phyloP scores from a whole-genome alignment of 2,329 filamentous ascomycete genomes.

The Epichloe hybrida region DNA sequence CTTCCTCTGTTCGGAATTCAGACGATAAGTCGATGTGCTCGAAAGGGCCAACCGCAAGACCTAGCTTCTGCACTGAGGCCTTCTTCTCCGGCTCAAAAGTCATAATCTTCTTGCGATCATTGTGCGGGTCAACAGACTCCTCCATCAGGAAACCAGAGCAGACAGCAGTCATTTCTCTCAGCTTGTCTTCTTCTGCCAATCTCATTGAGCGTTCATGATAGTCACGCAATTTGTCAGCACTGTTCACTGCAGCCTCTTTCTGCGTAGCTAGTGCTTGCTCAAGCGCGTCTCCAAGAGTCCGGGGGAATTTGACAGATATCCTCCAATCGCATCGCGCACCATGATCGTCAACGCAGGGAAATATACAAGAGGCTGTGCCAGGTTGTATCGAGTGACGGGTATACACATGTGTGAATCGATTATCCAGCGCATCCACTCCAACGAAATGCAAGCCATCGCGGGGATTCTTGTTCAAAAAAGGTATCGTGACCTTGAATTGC shows the following conservation, averaged over 20 bases:
- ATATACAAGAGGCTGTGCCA: constrained; percentile 71
- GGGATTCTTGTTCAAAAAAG: constrained; percentile 62
- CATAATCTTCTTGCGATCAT: constrained; percentile 75
- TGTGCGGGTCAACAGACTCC: constrained; percentile 62
- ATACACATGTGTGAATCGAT: constrained; percentile 81
- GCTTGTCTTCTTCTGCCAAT: constrained; percentile 65
- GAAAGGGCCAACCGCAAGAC: constrained; percentile 89
- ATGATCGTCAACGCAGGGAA: constrained; percentile 90
- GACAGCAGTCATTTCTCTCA: constrained; percentile 77
- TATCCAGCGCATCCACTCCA: constrained; percentile 65
- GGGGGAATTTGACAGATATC: constrained; percentile 71
- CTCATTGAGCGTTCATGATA: constrained; percentile 27
- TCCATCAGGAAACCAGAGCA: constrained; percentile 84
- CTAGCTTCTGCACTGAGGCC: constrained; percentile 76
- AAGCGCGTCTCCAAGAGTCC: constrained; percentile 70
- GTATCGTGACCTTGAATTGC: constrained; percentile 46
- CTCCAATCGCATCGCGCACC: constrained; percentile 76
- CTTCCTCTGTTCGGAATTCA: constrained; percentile 77
- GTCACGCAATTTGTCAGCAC: constrained; percentile 24
- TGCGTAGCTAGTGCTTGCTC: constrained; percentile 33
- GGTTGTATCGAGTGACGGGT: constrained; percentile 69
- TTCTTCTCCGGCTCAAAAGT: constrained; percentile 66
- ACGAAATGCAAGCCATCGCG: constrained; percentile 88
- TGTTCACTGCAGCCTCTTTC: constrained; percentile 17
- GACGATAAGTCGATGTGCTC: constrained; percentile 78